Evolutionary conservation across 805 yeast species (phyloP), one percentile per base, ranked within the genome.

Genomic region (Candida schatavii): DNA sequence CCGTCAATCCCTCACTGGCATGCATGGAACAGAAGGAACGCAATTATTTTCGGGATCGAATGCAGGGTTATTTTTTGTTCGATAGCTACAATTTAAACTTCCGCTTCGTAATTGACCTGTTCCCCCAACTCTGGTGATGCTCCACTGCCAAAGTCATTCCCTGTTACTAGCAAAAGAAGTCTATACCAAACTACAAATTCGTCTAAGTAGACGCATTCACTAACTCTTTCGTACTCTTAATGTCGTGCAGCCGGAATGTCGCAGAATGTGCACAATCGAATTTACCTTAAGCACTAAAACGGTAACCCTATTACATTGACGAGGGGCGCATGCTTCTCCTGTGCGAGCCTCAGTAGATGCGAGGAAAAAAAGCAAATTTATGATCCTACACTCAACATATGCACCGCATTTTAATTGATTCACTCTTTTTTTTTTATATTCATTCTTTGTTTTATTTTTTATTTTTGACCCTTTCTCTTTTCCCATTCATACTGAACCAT

Each of bases 211-310:
- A n/a, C n/a, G n/a, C n/a, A n/a, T n/a, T n/a, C n/a, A n/a, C n/a
- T n/a, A n/a, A n/a, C n/a, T n/a, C n/a, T n/a, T n/a, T n/a, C n/a
- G n/a, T n/a, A n/a, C n/a, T n/a, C 11, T 23, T 23, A 23, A 23
- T 23, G 7, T 23, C 18, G 15, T 31, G 35, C 35, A 31, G 36
- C 17, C 25, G 36, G 36, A 33, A 33, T 33, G 36, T 33, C 22
- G 36, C 36, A 33, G 25, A 33, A 29, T 29, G 32, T 17, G 5
- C 10, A 29, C 5, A 29, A 6, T 13, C 14, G 17, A 13, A 20
- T 33, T 33, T 33, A 33, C 25, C 19, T 11, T 33, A 20, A 17
- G 5, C 17, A 33, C 36, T 33, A 33, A 33, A 20, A 19, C 17
- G 36, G 36, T 20, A 33, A 33, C 26, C 13, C 7, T 7, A 33